Conservation (phyloP, 2,329 filamentous ascomycete genomes). For the Hypoxylon sp. region DNA sequence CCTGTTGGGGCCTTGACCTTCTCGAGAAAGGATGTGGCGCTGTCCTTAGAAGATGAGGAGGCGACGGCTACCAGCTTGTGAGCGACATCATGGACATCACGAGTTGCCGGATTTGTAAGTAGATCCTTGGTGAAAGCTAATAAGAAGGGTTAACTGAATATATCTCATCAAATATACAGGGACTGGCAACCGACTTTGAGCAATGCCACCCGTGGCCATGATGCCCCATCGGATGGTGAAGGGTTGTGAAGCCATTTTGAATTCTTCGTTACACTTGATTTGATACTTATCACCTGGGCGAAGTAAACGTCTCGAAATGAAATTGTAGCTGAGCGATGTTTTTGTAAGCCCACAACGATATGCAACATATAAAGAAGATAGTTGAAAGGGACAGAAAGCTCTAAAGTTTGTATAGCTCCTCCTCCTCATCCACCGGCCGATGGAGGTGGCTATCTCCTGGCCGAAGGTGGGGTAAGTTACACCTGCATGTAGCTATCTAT, state of each 20-base stretch:
- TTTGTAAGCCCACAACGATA: too few species aligned
- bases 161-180: background rate
- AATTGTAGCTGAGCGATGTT: too few species aligned
- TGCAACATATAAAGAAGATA: too few species aligned
- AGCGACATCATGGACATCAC: constrained; percentile 74
- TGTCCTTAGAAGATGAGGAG: constrained; percentile 75
- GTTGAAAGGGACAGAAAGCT: background rate
- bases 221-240: constrained; percentile 67
- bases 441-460: constrained; percentile 2
- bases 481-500: too few species aligned
- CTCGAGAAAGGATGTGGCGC: constrained; percentile 76
- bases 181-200: constrained; percentile 59
- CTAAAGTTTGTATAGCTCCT: background rate
- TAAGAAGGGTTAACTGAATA: constrained; percentile 5
- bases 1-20: constrained; percentile 73
- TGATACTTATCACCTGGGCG: too few species aligned
- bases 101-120: constrained; percentile 73
- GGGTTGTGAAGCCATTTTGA: constrained; percentile 53
- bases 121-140: constrained; percentile 79
- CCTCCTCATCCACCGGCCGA: background rate
- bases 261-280: too few species aligned
- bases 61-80: constrained; percentile 83
- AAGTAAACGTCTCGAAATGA: too few species aligned
- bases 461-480: constrained; percentile 28
- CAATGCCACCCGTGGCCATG: constrained; percentile 68